Base-by-base conservation (phyloP, 495 filamentous ascomycete species). In the Penicillium nucicola region DNA sequence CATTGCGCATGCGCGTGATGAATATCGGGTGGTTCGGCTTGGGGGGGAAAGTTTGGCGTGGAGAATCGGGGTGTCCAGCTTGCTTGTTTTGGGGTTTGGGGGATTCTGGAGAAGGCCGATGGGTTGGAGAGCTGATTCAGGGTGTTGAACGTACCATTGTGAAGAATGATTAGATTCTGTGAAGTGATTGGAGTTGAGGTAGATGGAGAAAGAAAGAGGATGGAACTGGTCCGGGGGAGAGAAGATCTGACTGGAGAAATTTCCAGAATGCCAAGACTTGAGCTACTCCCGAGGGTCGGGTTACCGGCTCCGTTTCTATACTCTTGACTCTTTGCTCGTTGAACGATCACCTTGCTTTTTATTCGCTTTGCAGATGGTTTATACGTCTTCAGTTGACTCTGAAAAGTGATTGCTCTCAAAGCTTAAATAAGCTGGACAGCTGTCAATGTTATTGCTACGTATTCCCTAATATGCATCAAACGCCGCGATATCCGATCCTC, bases 241-340 rank as follows among this genome's bases (percentile, higher is more conserved):
- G 61, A 65, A 68, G 69, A 68, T 66, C 65, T 63, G 62, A 61
- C 58, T 69, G 63, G 71, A 76, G 73, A 77, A 77, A 75, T 77
- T 77, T 77, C 74, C 74, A 77, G 74, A 77, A 77, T 77, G 74
- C 74, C 74, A 77, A 77, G 74, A 70, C 73, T 60, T 42, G 46
- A 62, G 56, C 58, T 66, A 50, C 61, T 67, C 58, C 69, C 69
- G 69, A 72, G 66, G 66, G 52, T 59, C 55, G 53, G 56, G 36
- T 31, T 36, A 61, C 25, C 25, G 25, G 25, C 25, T 28, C 55
- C 58, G 19, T 42, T 44, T 25, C 43, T 30, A 55, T 45, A 40
- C 30, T 39, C 38, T 52, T 41, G n/a, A n/a, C n/a, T n/a, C n/a
- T n/a, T n/a, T n/a, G n/a, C n/a, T n/a, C n/a, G n/a, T n/a, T n/a